Percentiles rank a stretch among this genome's conserved stretches.
Conservation (phyloP, 2,329 filamentous ascomycete species). For the Myrmaecium sp. region DNA sequence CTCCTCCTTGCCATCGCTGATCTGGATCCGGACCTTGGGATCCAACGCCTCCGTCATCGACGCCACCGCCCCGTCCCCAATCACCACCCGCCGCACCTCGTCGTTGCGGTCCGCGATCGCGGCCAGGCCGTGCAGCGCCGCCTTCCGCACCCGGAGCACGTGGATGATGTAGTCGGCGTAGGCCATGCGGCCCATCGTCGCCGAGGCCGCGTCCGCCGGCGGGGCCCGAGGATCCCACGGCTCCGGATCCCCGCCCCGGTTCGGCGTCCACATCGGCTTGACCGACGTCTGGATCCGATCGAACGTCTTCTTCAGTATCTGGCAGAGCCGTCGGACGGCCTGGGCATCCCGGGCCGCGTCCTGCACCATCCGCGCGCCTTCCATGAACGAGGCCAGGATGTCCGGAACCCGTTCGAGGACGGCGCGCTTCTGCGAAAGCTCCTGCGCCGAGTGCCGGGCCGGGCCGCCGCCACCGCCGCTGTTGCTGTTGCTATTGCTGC, state of each 20-base stretch:
- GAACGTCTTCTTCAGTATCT: constrained; percentile 49
- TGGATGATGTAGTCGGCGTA: constrained; percentile 40
- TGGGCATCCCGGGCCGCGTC: constrained; percentile 60
- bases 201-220: constrained; percentile 15
- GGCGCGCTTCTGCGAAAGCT: no score
- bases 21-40: no score
- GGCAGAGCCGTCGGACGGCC: constrained; percentile 43
- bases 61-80: constrained; percentile 63
- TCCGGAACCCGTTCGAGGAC: no score
- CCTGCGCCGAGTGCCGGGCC: no score
- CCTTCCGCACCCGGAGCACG: constrained; percentile 59
- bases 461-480: no score
- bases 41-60: constrained; percentile 74
- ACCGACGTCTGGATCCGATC: constrained; percentile 35
- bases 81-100: constrained; percentile 64
- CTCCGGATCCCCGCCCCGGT: no score
- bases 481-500: no score
- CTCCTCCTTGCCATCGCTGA: not conserved
- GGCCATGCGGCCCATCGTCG: constrained; percentile 15
- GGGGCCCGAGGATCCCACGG: no score
- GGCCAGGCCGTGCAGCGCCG: constrained; percentile 61
- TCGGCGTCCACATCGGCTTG: constrained; percentile 39
- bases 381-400: constrained; percentile 60
- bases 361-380: constrained; percentile 64
- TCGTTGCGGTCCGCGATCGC: constrained; percentile 69